Percentiles rank a stretch among this genome's conserved stretches.
These are phyloP conservation scores for Triglochin maritima DNA, from an alignment of 106 monocot species.

Conservation along the genomic window DNA sequence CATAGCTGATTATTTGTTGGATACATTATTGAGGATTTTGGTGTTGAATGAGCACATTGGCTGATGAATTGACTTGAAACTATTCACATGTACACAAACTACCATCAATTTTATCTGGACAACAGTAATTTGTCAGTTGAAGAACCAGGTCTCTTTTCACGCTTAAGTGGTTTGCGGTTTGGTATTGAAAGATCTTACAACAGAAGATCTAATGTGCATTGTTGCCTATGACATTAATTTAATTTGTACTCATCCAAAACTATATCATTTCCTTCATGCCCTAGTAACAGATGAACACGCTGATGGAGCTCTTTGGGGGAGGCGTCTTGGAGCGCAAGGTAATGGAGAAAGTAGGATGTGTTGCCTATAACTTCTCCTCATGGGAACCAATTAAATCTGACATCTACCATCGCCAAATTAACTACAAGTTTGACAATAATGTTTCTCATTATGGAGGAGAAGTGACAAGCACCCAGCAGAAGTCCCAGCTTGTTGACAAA, in stretches of 20 bases:
- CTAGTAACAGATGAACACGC: conserved; percentile 27
- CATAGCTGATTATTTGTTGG: too few species aligned
- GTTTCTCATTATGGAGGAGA: conserved; percentile 44
- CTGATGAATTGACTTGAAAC: too few species aligned
- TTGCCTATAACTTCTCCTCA: conserved; percentile 34
- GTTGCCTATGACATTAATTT: too few species aligned
- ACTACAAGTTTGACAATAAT: conserved; percentile 49
- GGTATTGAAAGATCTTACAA: too few species aligned
- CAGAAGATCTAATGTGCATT: too few species aligned
- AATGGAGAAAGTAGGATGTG: conserved; percentile 64
- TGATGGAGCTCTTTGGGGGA: conserved; percentile 67
- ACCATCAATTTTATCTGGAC: too few species aligned
- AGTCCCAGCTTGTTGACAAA: conserved; percentile 35
- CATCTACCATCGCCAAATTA: conserved; percentile 44
- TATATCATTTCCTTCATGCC: not conserved
- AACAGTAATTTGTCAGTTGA: too few species aligned
- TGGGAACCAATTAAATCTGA: conserved; percentile 58
- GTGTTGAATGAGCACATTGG: too few species aligned
- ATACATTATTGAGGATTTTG: too few species aligned
- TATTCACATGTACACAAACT: too few species aligned
- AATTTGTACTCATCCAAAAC: not conserved
- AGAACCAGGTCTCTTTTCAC: too few species aligned
- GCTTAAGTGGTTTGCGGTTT: too few species aligned
- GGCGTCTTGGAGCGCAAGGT: conserved; percentile 42
- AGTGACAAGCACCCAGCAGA: conserved; percentile 53